Conservation (phyloP, 805 yeast species). For the Saccharomyces kudriavzevii region DNA sequence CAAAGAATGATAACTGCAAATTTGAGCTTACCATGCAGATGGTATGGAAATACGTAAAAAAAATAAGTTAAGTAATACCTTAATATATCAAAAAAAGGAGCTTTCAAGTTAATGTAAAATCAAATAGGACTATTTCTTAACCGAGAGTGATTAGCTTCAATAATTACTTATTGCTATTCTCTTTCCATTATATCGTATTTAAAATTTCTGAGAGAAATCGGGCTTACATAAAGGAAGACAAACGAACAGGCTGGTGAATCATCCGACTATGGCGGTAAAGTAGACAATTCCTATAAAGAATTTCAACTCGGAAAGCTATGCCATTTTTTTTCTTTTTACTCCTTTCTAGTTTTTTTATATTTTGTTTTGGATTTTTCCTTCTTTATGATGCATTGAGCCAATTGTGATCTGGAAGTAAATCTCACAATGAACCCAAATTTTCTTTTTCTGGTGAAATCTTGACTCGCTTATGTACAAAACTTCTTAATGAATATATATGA, state of each 20-base stretch:
- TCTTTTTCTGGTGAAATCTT: not conserved
- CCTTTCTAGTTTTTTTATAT: not conserved
- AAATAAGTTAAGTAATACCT: too few relatives aligned
- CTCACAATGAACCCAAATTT: not conserved
- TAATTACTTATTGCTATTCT: not conserved
- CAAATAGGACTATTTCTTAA: not conserved
- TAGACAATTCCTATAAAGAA: not conserved
- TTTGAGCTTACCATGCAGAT: slow-evolving; percentile 9
- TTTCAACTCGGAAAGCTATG: not conserved
- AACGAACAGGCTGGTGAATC: not conserved
- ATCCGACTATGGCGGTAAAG: not conserved
- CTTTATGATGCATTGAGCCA: not conserved
- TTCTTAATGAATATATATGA: not conserved
- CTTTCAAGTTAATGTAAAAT: not conserved
- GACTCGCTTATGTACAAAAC: not conserved
- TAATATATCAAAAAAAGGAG: not conserved
- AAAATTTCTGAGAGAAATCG: not conserved
- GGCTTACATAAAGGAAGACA: not conserved
- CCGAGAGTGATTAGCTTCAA: not conserved
- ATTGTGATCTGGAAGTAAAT: not conserved
- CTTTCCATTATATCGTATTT: not conserved
- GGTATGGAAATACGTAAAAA: not conserved
- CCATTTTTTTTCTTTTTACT: not conserved
- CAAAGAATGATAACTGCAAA: not conserved
- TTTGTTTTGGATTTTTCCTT: not conserved